A percentile compares a stretch with the other conserved stretches of the same genome.
phyloP scores from a whole-genome alignment of 768 basidiomycete genomes.

The Amanita inopinata region DNA sequence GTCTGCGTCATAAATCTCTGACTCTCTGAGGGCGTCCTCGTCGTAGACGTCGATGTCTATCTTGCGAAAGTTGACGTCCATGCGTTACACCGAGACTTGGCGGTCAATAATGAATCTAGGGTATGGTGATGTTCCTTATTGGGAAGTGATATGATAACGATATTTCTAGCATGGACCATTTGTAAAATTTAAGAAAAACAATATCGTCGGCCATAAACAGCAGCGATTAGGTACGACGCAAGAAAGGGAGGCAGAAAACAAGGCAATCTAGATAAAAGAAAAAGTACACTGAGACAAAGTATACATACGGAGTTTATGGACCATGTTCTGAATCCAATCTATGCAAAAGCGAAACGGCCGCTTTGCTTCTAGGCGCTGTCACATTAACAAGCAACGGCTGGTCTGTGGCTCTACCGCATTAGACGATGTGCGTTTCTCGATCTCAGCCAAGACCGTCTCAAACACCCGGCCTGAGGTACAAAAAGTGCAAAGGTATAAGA shows the following conservation, averaged over 20 bases:
- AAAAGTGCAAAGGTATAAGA: conserved; percentile 2
- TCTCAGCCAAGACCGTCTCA: conserved; percentile 74
- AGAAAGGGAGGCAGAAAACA: not conserved
- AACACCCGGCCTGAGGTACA: conserved; percentile 61
- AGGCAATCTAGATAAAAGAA: not conserved
- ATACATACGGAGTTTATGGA: not conserved
- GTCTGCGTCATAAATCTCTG: conserved; percentile 82
- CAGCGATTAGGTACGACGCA: not conserved
- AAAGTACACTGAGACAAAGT: not conserved
- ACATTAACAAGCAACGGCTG: conserved; percentile 32
- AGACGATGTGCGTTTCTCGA: conserved; percentile 62
- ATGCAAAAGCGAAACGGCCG: not conserved
- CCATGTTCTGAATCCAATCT: not conserved
- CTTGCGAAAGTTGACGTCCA: conserved; percentile 69
- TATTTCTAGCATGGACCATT: no score
- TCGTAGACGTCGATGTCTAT: conserved; percentile 93
- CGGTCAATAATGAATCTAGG: not conserved
- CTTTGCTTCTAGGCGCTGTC: conserved; percentile 8
- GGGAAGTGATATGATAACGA: not conserved
- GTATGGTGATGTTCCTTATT: not conserved
- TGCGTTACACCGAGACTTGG: conserved; percentile 10
- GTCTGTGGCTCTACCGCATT: conserved; percentile 30
- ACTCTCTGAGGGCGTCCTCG: conserved; percentile 79
- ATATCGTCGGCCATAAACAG: not conserved
- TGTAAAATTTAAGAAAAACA: no score